phyloP scores from a whole-genome alignment of 768 basidiomycete genomes.

The Trametes coccinea region DNA sequence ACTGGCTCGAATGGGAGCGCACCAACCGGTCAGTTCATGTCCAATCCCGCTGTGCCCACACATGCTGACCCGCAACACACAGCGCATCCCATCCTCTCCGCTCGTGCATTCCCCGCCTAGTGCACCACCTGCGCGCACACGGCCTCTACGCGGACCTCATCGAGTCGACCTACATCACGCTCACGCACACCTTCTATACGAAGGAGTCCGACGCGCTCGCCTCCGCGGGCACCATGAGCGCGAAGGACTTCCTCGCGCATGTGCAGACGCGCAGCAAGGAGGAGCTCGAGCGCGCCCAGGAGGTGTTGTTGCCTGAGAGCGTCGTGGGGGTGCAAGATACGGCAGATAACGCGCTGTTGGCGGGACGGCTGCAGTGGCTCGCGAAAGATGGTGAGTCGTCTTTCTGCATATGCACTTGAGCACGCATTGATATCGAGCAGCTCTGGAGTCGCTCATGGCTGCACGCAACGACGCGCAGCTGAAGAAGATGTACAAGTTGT shows the following conservation, averaged over 20 bases:
- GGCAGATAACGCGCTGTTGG: slow-evolving; percentile 55
- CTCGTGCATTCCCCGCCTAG: slow-evolving; percentile 46
- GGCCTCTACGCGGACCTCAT: slow-evolving; percentile 56
- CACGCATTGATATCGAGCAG: slow-evolving; percentile 36
- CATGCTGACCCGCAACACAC: background rate
- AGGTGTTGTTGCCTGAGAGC: slow-evolving; percentile 50
- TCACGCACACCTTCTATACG: slow-evolving; percentile 54
- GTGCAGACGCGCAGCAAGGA: slow-evolving; percentile 48
- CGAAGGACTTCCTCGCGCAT: slow-evolving; percentile 56
- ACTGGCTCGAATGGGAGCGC: slow-evolving; percentile 61
- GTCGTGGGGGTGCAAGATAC: slow-evolving; percentile 52
- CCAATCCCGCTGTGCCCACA: background rate
- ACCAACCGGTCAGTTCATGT: slow-evolving; percentile 36
- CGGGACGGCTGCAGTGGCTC: slow-evolving; percentile 44
- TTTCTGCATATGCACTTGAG: background rate
- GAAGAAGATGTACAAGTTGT: slow-evolving; percentile 57
- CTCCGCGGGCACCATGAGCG: slow-evolving; percentile 40
- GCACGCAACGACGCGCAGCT: slow-evolving; percentile 46
- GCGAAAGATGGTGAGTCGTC: slow-evolving; percentile 38
- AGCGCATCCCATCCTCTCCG: slow-evolving; percentile 45
- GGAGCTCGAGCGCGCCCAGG: slow-evolving; percentile 56
- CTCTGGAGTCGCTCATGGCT: slow-evolving; percentile 53
- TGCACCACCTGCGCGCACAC: slow-evolving; percentile 57
- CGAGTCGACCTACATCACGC: slow-evolving; percentile 53
- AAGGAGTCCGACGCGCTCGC: slow-evolving; percentile 47